Evolutionary conservation across 1,284 basidiomycete species (phyloP), one percentile per base, ranked within the genome.

Genomic region (Vanrija sp.): DNA sequence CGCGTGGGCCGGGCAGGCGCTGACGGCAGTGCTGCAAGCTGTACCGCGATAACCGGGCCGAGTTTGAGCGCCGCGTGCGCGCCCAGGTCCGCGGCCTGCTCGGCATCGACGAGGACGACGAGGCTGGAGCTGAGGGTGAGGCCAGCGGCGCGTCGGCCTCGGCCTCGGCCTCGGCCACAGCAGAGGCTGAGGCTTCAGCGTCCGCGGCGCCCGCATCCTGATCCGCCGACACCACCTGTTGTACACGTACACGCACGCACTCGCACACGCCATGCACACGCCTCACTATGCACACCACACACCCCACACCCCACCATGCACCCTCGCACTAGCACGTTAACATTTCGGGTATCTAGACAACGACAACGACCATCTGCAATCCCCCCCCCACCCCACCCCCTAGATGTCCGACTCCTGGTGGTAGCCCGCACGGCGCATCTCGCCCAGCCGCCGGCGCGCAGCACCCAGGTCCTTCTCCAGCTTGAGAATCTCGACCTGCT

Each of bases 401-500:
- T 62, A 67, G 31, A 31, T 31, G 24, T 70, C 69, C 44, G 66
- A 64, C 41, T 72, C 69, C 54, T 74, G 65, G 54, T 74, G 72
- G 54, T 74, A 96, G 68, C 89, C 90, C 50, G 90, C 90, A 47
- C 91, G 82, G 56, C 92, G 82, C 89, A 95, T 95, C 45, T 85
- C 85, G 42, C 92, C 93, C 60, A 96, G 76, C 59, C 85, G 81
- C 73, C 91, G 85, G 54, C 92, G 82, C 22, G 92, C 89, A 36
- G 87, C 90, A 45, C 87, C 89, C 35, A 98, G 80, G 12, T 97
- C 92, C 80, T 97, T 97, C 81, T 98, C 95, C 65, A 98, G 78
- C 71, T 88, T 94, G 63, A 98, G 80, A 62, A 99, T 97, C 75
- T 96, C 90, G 43, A 98, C 96, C 78, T 98, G 95, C 73, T 96